These are phyloP conservation scores for Lyophyllum shimeji DNA, from an alignment of 768 basidiomycete genomes.

Conservation along the genomic window DNA sequence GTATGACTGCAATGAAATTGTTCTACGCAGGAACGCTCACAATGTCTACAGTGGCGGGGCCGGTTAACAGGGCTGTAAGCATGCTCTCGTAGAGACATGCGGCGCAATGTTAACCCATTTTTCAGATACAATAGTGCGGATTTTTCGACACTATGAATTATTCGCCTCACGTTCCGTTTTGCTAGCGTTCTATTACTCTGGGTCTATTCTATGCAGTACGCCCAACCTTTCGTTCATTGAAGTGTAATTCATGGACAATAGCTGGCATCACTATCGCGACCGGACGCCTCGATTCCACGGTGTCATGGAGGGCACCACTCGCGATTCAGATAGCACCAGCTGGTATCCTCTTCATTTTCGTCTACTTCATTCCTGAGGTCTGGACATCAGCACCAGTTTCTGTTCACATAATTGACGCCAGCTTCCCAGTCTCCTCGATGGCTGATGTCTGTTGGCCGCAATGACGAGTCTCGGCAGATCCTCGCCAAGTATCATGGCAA, in stretches of 20 bases:
- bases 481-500: constrained; percentile 55
- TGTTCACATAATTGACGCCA: background rate
- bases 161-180: background rate
- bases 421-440: constrained; percentile 51
- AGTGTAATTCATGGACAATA: constrained; percentile 4
- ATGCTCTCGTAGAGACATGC: constrained; percentile 8
- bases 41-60: constrained; percentile 43
- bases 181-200: constrained; percentile 45
- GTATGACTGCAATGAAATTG: constrained; percentile 18
- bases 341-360: constrained; percentile 31
- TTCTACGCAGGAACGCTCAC: background rate
- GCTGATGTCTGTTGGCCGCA: constrained; percentile 48
- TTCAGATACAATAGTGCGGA: constrained; percentile 32
- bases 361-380: constrained; percentile 38
- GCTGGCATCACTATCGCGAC: constrained; percentile 46
- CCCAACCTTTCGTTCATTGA: background rate
- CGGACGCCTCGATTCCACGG: constrained; percentile 30
- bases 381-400: background rate
- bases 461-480: constrained; percentile 47
- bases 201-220: constrained; percentile 43
- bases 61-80: constrained; percentile 49
- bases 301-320: constrained; percentile 51
- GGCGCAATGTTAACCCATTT: background rate
- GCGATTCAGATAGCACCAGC: constrained; percentile 53
- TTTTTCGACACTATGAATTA: constrained; percentile 11